Evolutionary conservation across 1,139 yeast genomes (phyloP), one percentile per base, ranked within the genome.

Genomic region (Taphrina populina): DNA sequence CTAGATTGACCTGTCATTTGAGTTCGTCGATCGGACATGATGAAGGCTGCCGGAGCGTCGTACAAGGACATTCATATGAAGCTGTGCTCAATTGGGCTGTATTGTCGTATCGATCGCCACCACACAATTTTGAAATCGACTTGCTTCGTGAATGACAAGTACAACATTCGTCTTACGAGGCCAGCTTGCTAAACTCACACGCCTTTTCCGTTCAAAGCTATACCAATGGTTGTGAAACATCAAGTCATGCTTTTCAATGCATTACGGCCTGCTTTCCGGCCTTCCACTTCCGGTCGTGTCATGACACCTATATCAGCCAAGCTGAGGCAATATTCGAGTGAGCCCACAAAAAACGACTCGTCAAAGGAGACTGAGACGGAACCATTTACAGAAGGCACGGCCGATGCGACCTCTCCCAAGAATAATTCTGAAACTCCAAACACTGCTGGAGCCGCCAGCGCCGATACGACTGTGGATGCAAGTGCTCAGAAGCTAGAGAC

Each of bases 381-480:
- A 15, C 32, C 54, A 20, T 39, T 49, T 24, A 26, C 54, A 17
- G 54, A 49, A 24, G 40, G 41, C 20, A 39, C 54, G 10, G 54
- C 44, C 17, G 54, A 40, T 24, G 39, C 30, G n/a, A 49, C 37
- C 8, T 34, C 40, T 6, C 11, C 24, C 6, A 10, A 19, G 20
- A 23, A 46, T 26, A 49, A 37, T 24, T 13, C 46, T 4, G 54
- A 49, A 17, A 39, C 46, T 11, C 54, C 54, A 8, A 40, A 49
- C 33, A 49, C 54, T n/a, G 21, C 17, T 7, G 54, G 54, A 2
- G 13, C 33, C 4, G 17, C 52, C 10, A 26, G 33, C 10, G 52
- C 40, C 3, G n/a, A n/a, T n/a, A n/a, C n/a, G n/a, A n/a, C n/a
- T n/a, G 13, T 20, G 5, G 36, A 32, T 23, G 26, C 46, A 4